Evolutionary conservation across 2,329 filamentous ascomycete species (phyloP).

Genomic region (Metarhizium robertsii): DNA sequence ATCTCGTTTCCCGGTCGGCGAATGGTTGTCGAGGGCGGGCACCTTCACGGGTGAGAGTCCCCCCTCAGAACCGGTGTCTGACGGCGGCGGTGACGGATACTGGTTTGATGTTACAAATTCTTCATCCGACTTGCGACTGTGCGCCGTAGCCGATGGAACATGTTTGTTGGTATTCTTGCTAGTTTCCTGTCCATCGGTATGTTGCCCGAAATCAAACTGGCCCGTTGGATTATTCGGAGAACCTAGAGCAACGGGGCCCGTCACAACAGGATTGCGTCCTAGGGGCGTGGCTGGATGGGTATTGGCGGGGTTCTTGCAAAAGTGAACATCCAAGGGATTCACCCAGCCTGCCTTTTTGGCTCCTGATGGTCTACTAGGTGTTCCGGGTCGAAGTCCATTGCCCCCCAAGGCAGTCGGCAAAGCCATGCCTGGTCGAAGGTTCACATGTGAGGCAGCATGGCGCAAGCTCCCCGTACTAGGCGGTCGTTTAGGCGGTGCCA

Average conservation of each 20-base stretch:
- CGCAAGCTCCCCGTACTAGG: conserved; percentile 19
- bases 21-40: conserved; percentile 7
- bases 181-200: background rate
- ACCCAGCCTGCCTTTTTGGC: conserved; percentile 30
- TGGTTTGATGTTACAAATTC: conserved; percentile 3
- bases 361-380: conserved; percentile 12
- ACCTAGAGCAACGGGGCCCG: background rate
- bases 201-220: conserved; percentile 28
- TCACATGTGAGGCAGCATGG: conserved; percentile 28
- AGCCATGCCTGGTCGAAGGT: conserved; percentile 20
- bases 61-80: conserved; percentile 18
- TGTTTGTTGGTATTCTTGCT: background rate
- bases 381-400: conserved; percentile 19
- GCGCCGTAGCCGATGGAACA: background rate
- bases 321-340: conserved; percentile 40
- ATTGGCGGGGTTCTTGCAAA: conserved; percentile 20
- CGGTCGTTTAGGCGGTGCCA: conserved; percentile 22
- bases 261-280: background rate
- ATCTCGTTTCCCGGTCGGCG: conserved; percentile 13
- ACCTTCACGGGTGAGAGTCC: conserved; percentile 12
- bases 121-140: background rate
- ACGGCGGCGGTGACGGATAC: conserved; percentile 29
- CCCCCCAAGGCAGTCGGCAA: conserved; percentile 24
- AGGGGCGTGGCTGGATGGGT: background rate
- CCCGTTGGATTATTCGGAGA: conserved; percentile 28